Conservation (phyloP, 768 basidiomycete species). For the Phaeotremella fagi region DNA sequence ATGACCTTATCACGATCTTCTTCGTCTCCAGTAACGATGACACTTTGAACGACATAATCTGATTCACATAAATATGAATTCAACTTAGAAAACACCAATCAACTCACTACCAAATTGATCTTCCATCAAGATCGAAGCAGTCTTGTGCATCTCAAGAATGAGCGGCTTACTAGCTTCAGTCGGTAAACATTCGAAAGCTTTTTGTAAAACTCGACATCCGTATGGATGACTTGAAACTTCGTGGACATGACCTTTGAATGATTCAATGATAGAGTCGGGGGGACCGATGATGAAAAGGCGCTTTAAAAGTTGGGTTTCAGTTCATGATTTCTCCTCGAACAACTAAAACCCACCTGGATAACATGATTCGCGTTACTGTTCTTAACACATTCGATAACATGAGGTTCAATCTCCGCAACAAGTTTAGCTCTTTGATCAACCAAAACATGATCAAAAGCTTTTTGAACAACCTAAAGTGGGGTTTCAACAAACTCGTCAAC, state of each 20-base stretch:
- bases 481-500: too few species aligned
- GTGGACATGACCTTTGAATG: constrained; percentile 71
- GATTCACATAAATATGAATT: neutral
- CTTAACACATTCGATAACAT: constrained; percentile 78
- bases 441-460: constrained; percentile 79
- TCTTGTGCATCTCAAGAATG: constrained; percentile 74
- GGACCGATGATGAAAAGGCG: constrained; percentile 76
- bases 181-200: constrained; percentile 80
- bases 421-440: constrained; percentile 72
- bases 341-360: constrained; percentile 44
- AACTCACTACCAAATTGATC: constrained; percentile 69
- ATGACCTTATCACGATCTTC: constrained; percentile 67
- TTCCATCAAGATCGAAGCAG: constrained; percentile 68
- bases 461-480: constrained; percentile 23
- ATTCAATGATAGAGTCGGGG: constrained; percentile 63
- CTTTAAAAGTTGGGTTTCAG: constrained; percentile 51
- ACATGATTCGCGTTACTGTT: constrained; percentile 95
- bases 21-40: constrained; percentile 72
- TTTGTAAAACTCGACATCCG: constrained; percentile 90
- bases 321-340: neutral
- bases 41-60: constrained; percentile 88
- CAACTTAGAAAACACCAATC: constrained; percentile 40
- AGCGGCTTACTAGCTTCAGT: constrained; percentile 63
- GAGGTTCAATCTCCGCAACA: constrained; percentile 70
- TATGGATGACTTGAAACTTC: constrained; percentile 83